These are phyloP conservation scores for Filobasidium floriforme DNA, from an alignment of 768 basidiomycete species.

Conservation along the genomic window DNA sequence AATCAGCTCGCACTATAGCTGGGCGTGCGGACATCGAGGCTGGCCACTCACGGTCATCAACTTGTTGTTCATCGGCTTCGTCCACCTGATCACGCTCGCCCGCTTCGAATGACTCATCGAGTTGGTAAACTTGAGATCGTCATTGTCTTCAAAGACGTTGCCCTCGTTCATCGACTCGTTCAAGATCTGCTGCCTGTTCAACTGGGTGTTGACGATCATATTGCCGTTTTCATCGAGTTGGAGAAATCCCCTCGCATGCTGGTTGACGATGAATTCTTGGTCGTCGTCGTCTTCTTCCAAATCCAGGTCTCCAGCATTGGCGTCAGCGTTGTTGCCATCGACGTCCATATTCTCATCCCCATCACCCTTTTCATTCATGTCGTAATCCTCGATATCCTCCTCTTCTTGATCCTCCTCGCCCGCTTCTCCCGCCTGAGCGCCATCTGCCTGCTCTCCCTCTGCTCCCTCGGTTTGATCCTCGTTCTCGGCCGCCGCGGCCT, in stretches of 20 bases:
- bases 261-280: not conserved
- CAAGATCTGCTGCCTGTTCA: not conserved
- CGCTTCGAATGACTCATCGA: conserved; percentile 6
- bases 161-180: not conserved
- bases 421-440: not conserved
- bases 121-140: conserved; percentile 7
- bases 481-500: not conserved
- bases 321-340: not conserved
- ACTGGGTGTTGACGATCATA: not conserved
- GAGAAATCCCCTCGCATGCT: not conserved
- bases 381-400: not conserved
- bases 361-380: not conserved
- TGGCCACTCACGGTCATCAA: conserved; percentile 1
- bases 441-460: not conserved
- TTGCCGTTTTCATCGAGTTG: not conserved
- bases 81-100: conserved; percentile 6
- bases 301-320: not conserved
- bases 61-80: not conserved
- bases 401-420: not conserved
- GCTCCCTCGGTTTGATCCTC: not conserved
- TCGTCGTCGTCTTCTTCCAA: not conserved
- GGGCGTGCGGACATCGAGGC: no score
- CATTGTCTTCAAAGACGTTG: not conserved
- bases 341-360: not conserved
- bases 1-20: no score